Percentiles rank a stretch among this genome's conserved stretches.
Evolutionary conservation across 495 filamentous ascomycete species (phyloP).

Genomic region (Penicillium chermesinum): DNA sequence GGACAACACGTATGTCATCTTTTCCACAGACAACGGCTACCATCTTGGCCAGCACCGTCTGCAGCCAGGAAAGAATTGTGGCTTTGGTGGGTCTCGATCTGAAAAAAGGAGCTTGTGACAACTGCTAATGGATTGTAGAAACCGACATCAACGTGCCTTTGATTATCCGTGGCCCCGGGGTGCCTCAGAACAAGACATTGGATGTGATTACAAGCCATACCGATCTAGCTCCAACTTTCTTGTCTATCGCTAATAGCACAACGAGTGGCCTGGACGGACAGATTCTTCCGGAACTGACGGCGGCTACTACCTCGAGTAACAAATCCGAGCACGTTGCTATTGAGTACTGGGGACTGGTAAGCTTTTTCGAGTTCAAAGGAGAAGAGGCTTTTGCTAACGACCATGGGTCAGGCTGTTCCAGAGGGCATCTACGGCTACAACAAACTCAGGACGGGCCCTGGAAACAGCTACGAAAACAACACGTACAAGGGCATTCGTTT

Average conservation of each 20-base stretch:
- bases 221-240: conserved; percentile 61
- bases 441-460: conserved; percentile 6
- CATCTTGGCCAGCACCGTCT: conserved; percentile 65
- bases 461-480: conserved; percentile 38
- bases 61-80: conserved; percentile 63
- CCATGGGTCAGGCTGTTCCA: conserved; percentile 28
- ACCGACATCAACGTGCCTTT: conserved; percentile 67
- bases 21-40: conserved; percentile 65
- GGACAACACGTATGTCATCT: conserved; percentile 64
- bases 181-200: conserved; percentile 38
- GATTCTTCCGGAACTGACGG: conserved; percentile 40
- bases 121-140: conserved; percentile 26
- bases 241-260: conserved; percentile 39
- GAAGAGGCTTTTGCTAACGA: background rate
- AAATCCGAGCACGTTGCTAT: conserved; percentile 55
- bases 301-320: conserved; percentile 22
- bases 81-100: conserved; percentile 52
- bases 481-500: conserved; percentile 59
- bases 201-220: conserved; percentile 59
- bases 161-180: conserved; percentile 51
- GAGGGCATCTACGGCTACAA: conserved; percentile 44
- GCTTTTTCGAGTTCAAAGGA: background rate
- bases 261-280: conserved; percentile 50
- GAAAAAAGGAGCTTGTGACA: background rate
- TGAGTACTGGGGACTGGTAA: conserved; percentile 55